These are phyloP conservation scores for Sporisorium scitamineum DNA, from an alignment of 1,284 basidiomycete species.

Conservation along the genomic window DNA sequence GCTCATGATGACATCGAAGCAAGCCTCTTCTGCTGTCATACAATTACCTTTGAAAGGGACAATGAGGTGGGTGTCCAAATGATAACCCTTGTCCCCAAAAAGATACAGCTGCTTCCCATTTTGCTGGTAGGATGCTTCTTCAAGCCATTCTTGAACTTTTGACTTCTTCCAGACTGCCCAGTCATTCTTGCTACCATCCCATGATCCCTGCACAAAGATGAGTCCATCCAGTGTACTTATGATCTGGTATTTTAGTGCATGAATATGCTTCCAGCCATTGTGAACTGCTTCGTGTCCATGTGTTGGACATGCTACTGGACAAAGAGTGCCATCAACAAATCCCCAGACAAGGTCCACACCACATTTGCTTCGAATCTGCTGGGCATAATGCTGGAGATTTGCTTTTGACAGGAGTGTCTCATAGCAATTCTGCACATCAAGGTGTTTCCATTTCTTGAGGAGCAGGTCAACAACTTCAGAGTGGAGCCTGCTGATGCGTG, in stretches of 20 bases:
- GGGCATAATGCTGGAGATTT: neutral
- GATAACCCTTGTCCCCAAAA: conserved; percentile 1
- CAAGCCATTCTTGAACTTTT: neutral
- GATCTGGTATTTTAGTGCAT: conserved; percentile 1
- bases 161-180: conserved; percentile 1
- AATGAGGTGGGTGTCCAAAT: neutral
- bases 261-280: conserved; percentile 7
- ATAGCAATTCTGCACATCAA: too few relatives aligned
- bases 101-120: neutral
- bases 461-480: too few relatives aligned
- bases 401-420: neutral
- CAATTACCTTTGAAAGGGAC: neutral
- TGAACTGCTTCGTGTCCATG: neutral
- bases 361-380: neutral
- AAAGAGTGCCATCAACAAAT: conserved; percentile 1
- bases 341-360: conserved; percentile 2
- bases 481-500: too few relatives aligned
- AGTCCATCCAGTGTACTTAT: conserved; percentile 1
- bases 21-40: neutral
- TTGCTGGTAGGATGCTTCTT: neutral
- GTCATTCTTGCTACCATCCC: conserved; percentile 1
- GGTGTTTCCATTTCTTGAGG: too few relatives aligned
- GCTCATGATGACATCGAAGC: conserved; percentile 1
- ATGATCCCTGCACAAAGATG: neutral
- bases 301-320: neutral